phyloP scores from a whole-genome alignment of 345 rosid species.

The Brassica juncea region DNA sequence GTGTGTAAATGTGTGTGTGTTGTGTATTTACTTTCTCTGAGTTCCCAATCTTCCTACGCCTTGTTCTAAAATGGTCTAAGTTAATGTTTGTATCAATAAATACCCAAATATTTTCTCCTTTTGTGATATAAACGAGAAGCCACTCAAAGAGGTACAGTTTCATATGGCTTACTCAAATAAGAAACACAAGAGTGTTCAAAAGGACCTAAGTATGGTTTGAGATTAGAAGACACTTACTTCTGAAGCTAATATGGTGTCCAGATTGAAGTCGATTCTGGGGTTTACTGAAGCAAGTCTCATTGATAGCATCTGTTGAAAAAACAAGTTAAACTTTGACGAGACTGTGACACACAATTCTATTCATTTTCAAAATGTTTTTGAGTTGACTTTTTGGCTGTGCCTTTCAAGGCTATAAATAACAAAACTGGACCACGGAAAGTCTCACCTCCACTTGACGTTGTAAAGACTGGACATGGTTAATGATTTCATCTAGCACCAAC shows the following conservation, averaged over 20 bases:
- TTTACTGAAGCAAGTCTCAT: conserved; percentile 95
- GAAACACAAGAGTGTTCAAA: conserved; percentile 11
- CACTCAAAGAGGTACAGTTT: conserved; percentile 24
- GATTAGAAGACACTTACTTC: conserved; percentile 61
- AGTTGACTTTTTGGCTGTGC: conserved; percentile 30
- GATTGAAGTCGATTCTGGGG: conserved; percentile 79
- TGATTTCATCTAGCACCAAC: not conserved
- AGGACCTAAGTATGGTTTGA: conserved; percentile 4
- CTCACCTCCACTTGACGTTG: conserved; percentile 20
- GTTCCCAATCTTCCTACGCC: conserved; percentile 27
- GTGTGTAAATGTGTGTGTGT: conserved; percentile 1
- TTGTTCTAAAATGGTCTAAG: conserved; percentile 34
- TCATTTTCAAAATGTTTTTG: conserved; percentile 7
- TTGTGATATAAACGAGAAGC: conserved; percentile 11
- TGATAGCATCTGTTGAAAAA: conserved; percentile 73
- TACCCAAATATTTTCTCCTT: conserved; percentile 22
- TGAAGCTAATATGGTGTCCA: conserved; percentile 64
- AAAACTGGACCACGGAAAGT: not conserved
- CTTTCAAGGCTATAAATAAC: not conserved
- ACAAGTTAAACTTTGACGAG: conserved; percentile 32
- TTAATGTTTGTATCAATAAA: conserved; percentile 36
- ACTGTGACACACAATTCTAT: conserved; percentile 5
- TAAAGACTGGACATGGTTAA: not conserved
- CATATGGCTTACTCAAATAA: conserved; percentile 17
- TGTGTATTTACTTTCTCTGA: conserved; percentile 24